These are phyloP conservation scores for Candida coleopterorum DNA, from an alignment of 805 yeast genomes.

Conservation along the genomic window DNA sequence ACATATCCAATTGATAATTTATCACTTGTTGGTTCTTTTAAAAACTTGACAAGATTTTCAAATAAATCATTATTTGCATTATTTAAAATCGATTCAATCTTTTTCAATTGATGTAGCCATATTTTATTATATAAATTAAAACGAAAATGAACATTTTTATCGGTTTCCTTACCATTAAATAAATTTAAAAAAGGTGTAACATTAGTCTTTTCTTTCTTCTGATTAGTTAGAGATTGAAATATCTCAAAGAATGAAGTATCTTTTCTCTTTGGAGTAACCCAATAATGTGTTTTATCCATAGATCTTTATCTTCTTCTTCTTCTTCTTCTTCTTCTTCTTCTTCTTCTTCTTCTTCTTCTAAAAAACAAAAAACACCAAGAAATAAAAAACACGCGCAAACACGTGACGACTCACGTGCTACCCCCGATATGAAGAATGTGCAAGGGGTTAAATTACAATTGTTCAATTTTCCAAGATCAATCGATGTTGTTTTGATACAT, in stretches of 20 bases:
- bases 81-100: slow-evolving; percentile 26
- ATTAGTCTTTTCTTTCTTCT: background rate
- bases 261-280: slow-evolving; percentile 14
- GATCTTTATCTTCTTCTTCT: slow-evolving; percentile 6
- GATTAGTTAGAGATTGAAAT: slow-evolving; percentile 2
- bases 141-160: slow-evolving; percentile 17
- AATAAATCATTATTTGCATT: slow-evolving; percentile 30
- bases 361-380: too few species aligned
- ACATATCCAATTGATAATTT: slow-evolving; percentile 31
- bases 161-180: slow-evolving; percentile 20
- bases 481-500: too few species aligned
- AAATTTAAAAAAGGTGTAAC: slow-evolving; percentile 21
- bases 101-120: slow-evolving; percentile 25
- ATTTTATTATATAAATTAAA: slow-evolving; percentile 19
- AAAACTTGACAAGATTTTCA: slow-evolving; percentile 20
- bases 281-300: slow-evolving; percentile 31
- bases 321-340: too few species aligned
- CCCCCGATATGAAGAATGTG: too few species aligned
- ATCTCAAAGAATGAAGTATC: background rate
- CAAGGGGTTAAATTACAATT: too few species aligned
- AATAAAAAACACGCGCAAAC: background rate
- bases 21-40: slow-evolving; percentile 8
- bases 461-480: background rate
- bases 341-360: too few species aligned
- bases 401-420: background rate